These are phyloP conservation scores for Ruellia speciosa DNA, from an alignment of 305 asterid genomes.

Conservation along the genomic window DNA sequence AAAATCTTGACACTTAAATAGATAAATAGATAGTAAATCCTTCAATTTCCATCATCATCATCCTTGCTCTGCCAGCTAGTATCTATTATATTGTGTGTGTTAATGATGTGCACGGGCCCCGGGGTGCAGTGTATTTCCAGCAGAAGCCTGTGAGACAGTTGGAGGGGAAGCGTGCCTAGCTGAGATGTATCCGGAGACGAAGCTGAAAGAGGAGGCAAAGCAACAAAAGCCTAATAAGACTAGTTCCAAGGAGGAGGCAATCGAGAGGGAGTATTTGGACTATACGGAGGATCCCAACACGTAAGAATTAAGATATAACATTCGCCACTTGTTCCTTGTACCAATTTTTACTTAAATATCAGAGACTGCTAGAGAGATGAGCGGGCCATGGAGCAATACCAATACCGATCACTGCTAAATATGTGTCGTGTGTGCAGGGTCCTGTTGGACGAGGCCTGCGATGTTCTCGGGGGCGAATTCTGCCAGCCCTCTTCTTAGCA, in stretches of 20 bases:
- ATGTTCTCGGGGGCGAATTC: slow-evolving; percentile 43
- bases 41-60: too few species aligned
- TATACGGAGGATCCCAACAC: slow-evolving; percentile 27
- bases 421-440: slow-evolving; percentile 31
- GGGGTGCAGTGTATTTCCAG: slow-evolving; percentile 36
- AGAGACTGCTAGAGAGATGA: too few species aligned
- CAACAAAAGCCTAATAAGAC: slow-evolving; percentile 14
- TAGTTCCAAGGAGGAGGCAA: slow-evolving; percentile 22
- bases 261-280: slow-evolving; percentile 34
- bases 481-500: slow-evolving; percentile 24
- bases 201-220: slow-evolving; percentile 26
- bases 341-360: not conserved
- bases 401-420: too few species aligned
- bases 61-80: too few species aligned
- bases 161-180: slow-evolving; percentile 38
- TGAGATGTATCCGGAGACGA: slow-evolving; percentile 29
- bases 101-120: too few species aligned
- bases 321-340: too few species aligned
- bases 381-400: too few species aligned
- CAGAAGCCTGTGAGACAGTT: slow-evolving; percentile 43
- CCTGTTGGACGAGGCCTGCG: slow-evolving; percentile 41
- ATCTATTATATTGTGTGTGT: too few species aligned
- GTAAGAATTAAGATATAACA: slow-evolving; percentile 17
- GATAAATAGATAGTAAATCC: too few species aligned
- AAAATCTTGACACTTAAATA: too few species aligned